phyloP scores from a whole-genome alignment of 192 early-diverging fungal species.

The Backusella mclennaniae region DNA sequence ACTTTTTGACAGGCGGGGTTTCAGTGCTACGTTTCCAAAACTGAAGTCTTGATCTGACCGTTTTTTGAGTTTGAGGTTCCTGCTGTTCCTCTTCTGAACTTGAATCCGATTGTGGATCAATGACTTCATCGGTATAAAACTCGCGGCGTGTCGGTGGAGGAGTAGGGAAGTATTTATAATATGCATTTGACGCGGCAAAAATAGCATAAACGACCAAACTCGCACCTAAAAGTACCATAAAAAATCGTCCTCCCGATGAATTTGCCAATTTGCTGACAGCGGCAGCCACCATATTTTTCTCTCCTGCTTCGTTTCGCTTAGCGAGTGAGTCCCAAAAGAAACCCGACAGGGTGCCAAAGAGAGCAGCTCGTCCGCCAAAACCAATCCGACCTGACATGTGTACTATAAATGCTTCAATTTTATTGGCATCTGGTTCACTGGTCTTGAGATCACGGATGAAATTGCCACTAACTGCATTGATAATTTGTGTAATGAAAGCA shows the following conservation, averaged over 20 bases:
- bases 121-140: background rate
- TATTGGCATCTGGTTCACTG: constrained; percentile 9
- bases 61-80: background rate
- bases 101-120: background rate
- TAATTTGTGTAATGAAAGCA: constrained; percentile 42
- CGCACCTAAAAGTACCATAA: constrained; percentile 28
- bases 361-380: constrained; percentile 39
- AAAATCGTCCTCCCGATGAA: constrained; percentile 26
- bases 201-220: constrained; percentile 34
- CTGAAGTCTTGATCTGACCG: background rate
- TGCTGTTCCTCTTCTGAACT: background rate
- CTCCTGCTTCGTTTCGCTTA: constrained; percentile 18
- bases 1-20: background rate
- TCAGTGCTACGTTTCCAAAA: background rate
- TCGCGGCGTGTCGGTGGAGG: constrained; percentile 22
- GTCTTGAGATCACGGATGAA: constrained; percentile 35
- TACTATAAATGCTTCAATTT: constrained; percentile 31
- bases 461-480: constrained; percentile 37
- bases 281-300: constrained; percentile 28
- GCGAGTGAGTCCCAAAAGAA: constrained; percentile 35
- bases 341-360: constrained; percentile 42
- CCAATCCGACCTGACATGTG: constrained; percentile 42
- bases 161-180: constrained; percentile 42
- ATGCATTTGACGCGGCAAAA: constrained; percentile 32
- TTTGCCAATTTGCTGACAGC: constrained; percentile 29